Evolutionary conservation across 2,329 filamentous ascomycete genomes (phyloP).

Genomic region (Zymoseptoria brevis): DNA sequence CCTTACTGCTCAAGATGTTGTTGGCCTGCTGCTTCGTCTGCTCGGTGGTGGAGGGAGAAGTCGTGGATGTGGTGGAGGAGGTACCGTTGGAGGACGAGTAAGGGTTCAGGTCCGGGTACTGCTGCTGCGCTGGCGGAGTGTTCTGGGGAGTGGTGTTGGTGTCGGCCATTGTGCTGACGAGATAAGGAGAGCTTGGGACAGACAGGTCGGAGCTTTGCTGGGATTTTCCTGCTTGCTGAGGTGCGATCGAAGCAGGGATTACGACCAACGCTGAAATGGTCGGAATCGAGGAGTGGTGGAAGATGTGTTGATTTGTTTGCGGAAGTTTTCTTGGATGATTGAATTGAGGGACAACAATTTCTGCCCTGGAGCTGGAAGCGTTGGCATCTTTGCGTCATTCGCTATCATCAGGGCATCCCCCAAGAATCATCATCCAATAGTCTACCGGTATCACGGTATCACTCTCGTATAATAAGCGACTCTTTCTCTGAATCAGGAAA

Average conservation of each 20-base stretch:
- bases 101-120: constrained; percentile 30
- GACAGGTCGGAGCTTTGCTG: not conserved
- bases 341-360: not conserved
- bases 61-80: not conserved
- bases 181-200: not conserved
- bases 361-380: too few species aligned
- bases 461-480: not conserved
- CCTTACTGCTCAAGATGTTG: constrained; percentile 38
- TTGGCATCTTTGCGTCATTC: not conserved
- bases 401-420: not conserved
- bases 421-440: not conserved
- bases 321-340: not conserved
- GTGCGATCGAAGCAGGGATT: not conserved
- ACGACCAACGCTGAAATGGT: not conserved
- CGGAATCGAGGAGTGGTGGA: not conserved
- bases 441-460: not conserved
- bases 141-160: constrained; percentile 13
- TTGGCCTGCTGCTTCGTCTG: constrained; percentile 24
- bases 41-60: not conserved
- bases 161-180: not conserved
- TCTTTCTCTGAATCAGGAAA: not conserved
- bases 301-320: not conserved
- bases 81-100: constrained; percentile 13
- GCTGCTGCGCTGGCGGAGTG: constrained; percentile 17
- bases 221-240: not conserved